phyloP scores from a whole-genome alignment of 148 eudicot genomes.

The Vaccinium myrtillus region DNA sequence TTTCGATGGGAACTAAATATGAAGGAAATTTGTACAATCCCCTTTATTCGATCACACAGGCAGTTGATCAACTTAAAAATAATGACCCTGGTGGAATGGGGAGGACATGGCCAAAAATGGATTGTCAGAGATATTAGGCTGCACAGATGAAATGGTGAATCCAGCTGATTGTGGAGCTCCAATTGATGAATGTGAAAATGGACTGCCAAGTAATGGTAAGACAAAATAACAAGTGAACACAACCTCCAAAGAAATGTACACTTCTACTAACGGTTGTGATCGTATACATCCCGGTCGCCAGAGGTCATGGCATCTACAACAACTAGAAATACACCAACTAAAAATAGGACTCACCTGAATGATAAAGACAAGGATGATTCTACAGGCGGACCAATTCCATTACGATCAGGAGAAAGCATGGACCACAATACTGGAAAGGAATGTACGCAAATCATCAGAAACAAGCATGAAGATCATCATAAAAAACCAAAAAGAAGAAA shows the following conservation, averaged over 20 bases:
- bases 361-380: slow-evolving; percentile 73
- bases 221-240: neutral
- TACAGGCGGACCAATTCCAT: slow-evolving; percentile 47
- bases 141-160: slow-evolving; percentile 50
- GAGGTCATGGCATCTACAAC: neutral
- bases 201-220: slow-evolving; percentile 31
- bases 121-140: slow-evolving; percentile 56
- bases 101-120: slow-evolving; percentile 64
- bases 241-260: neutral
- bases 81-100: slow-evolving; percentile 59
- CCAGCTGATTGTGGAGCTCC: slow-evolving; percentile 68
- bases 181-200: slow-evolving; percentile 39
- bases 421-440: slow-evolving; percentile 77
- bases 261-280: neutral
- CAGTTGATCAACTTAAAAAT: slow-evolving; percentile 30
- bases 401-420: slow-evolving; percentile 60
- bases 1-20: slow-evolving; percentile 8
- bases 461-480: neutral
- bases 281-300: neutral
- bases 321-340: neutral
- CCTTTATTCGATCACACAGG: slow-evolving; percentile 16
- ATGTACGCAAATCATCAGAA: slow-evolving; percentile 14
- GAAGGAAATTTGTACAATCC: slow-evolving; percentile 22
- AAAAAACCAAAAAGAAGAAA: neutral
- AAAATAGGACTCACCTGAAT: slow-evolving; percentile 52